These are phyloP conservation scores for Arthonia radiata DNA, from an alignment of 495 filamentous ascomycete species.

Conservation along the genomic window DNA sequence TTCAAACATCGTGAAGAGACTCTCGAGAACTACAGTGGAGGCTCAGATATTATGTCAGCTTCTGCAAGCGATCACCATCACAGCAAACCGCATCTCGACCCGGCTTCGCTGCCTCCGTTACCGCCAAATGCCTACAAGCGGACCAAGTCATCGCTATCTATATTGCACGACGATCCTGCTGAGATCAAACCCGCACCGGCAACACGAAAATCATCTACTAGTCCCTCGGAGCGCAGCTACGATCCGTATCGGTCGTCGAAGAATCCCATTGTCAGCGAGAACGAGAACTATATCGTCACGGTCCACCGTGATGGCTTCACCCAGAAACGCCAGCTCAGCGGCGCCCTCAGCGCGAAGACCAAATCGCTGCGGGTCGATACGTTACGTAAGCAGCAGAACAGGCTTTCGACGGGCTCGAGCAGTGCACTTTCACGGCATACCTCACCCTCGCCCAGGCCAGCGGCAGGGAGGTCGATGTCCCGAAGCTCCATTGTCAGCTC, in stretches of 20 bases:
- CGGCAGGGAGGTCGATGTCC: constrained; percentile 9
- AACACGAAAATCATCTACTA: no score
- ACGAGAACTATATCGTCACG: constrained; percentile 32
- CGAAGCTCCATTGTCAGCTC: constrained; percentile 27
- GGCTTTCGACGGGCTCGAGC: constrained; percentile 3
- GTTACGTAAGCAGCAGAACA: constrained; percentile 14
- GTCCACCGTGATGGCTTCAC: constrained; percentile 25
- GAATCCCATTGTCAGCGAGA: constrained; percentile 13
- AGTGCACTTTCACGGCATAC: neutral
- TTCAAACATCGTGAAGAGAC: constrained; percentile 56
- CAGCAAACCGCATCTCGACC: constrained; percentile 24
- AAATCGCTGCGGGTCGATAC: constrained; percentile 1
- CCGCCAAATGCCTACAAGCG: constrained; percentile 20
- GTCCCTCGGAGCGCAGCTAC: constrained; percentile 33
- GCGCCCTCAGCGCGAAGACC: constrained; percentile 3
- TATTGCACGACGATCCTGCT: constrained; percentile 35
- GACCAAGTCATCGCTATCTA: constrained; percentile 42
- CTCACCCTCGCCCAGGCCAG: neutral
- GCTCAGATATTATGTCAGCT: constrained; percentile 34
- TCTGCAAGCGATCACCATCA: constrained; percentile 80
- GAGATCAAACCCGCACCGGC: no score
- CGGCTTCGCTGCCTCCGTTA: constrained; percentile 14
- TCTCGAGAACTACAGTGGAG: constrained; percentile 53
- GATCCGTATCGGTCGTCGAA: constrained; percentile 62
- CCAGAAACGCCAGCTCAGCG: constrained; percentile 5